Conservation (phyloP, 2,329 filamentous ascomycete species). For the Arthrobotrys conoides region DNA sequence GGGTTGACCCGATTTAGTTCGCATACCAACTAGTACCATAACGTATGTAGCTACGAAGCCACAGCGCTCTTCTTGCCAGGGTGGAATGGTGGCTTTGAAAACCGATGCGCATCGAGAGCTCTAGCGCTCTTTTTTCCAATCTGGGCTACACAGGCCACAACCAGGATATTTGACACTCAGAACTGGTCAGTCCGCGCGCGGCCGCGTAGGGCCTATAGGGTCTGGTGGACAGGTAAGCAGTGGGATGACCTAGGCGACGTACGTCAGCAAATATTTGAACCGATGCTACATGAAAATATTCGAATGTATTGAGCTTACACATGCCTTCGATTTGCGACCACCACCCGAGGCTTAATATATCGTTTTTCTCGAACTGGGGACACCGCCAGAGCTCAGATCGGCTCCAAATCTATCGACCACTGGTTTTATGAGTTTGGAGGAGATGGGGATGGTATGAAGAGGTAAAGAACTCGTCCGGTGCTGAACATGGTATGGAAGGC, state of each 20-base stretch:
- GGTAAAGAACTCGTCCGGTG: not conserved
- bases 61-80: constrained; percentile 3
- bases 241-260: constrained; percentile 1
- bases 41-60: not conserved
- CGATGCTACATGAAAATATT: not conserved
- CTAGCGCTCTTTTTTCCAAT: not conserved
- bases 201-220: not conserved
- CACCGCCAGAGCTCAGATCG: not conserved
- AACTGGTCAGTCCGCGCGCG: not conserved
- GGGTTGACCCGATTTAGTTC: not conserved
- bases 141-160: constrained; percentile 7
- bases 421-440: not conserved
- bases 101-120: constrained; percentile 9
- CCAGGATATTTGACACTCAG: not conserved
- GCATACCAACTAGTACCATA: not conserved
- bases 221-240: constrained; percentile 5
- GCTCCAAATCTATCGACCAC: not conserved
- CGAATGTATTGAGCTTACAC: not conserved
- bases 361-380: not conserved
- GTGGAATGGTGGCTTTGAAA: constrained; percentile 10
- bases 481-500: not conserved
- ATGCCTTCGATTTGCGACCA: not conserved
- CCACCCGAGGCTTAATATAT: not conserved
- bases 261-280: constrained; percentile 9
- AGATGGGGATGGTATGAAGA: not conserved